Evolutionary conservation across 495 filamentous ascomycete species (phyloP), one percentile per base, ranked within the genome.

Genomic region (Trichoderma reesei): DNA sequence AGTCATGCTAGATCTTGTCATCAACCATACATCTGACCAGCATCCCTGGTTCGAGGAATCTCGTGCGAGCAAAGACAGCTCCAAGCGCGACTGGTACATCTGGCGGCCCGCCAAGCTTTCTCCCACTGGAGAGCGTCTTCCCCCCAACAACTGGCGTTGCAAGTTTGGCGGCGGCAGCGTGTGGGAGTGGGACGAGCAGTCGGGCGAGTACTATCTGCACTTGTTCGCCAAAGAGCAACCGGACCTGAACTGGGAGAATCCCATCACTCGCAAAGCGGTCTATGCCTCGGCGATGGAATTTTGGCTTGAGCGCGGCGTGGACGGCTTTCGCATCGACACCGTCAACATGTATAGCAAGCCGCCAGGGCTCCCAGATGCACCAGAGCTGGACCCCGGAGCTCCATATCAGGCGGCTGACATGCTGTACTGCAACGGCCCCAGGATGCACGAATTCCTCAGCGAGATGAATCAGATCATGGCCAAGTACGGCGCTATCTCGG

Each of bases 181-280:
- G 4, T 90, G 87, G 87, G 71, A 82, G 61, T 88, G 75, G 65
- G 85, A 87, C 59, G 82, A 83, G 60, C 65, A 67, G 0, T 85
- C 84, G 0, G 73, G 80, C 26, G 82, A 89, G 70, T 89, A 89
- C 71, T 89, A 88, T 67, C 82, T 90, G 9, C 84, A 86, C 64
- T 73, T 89, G 14, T 89, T 86, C 68, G 76, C 79, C 14, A 74
- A 73, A 0, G 77, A 82, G 62, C 85, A 89, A 65, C 85, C 87
- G 0, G 86, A 90, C 67, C 78, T 90, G 3, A 89, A 90, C 75
- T 89, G 85, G 85, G 86, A 90, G 63, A 82, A 86, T 41, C 76
- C 75, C 1, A 75, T 72, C 0, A 81, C 84, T n/a, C 78, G 84
- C 18, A 68, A 82, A 61, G 86, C 84, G 0, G 83, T 89, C 11